These are phyloP conservation scores for Jamesozyma spencerorum DNA, from an alignment of 805 yeast genomes.

Conservation along the genomic window DNA sequence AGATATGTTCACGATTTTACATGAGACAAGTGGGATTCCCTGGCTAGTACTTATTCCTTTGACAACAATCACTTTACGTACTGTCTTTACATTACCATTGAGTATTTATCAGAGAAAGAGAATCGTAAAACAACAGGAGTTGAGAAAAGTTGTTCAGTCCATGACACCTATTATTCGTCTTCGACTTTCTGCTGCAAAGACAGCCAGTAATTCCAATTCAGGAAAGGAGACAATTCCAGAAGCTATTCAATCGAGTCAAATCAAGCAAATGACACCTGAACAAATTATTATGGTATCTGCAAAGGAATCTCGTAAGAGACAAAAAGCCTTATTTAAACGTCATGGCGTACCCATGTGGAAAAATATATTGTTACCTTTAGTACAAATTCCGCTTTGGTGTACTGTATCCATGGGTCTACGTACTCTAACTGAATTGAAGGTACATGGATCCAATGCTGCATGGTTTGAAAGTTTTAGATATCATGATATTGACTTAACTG, in stretches of 20 bases:
- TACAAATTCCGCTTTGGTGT: slow-evolving; percentile 85
- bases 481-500: slow-evolving; percentile 41
- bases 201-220: slow-evolving; percentile 9
- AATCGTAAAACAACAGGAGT: slow-evolving; percentile 56
- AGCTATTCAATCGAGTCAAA: slow-evolving; percentile 12
- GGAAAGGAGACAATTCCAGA: slow-evolving; percentile 20
- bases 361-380: slow-evolving; percentile 59
- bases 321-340: slow-evolving; percentile 56
- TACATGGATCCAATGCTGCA: slow-evolving; percentile 26
- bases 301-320: slow-evolving; percentile 71
- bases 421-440: slow-evolving; percentile 52
- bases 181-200: slow-evolving; percentile 34
- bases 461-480: slow-evolving; percentile 35
- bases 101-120: slow-evolving; percentile 65
- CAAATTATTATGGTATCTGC: slow-evolving; percentile 66
- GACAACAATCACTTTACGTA: slow-evolving; percentile 56
- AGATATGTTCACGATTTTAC: slow-evolving; percentile 30
- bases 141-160: slow-evolving; percentile 64
- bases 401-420: slow-evolving; percentile 68
- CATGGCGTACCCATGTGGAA: slow-evolving; percentile 75
- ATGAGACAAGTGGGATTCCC: slow-evolving; percentile 53
- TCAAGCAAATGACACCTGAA: slow-evolving; percentile 47
- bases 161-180: slow-evolving; percentile 65
- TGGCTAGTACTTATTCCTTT: slow-evolving; percentile 80
- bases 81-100: slow-evolving; percentile 65